Evolutionary conservation across 441 rosid species (phyloP).

Genomic region (Brassica hybrid): DNA sequence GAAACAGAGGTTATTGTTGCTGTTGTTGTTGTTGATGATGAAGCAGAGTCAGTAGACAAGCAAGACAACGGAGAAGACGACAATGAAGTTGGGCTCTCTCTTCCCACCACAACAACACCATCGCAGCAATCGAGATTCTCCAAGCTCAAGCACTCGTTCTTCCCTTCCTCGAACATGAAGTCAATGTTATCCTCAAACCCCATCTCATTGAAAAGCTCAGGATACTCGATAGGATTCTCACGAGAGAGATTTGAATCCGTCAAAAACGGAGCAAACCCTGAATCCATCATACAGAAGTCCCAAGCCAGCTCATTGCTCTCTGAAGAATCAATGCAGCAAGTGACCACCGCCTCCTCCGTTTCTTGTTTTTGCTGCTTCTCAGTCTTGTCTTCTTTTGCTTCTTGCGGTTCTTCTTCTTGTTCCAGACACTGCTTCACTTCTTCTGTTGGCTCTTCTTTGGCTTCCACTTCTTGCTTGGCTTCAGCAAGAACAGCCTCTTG

Average conservation of each 20-base stretch:
- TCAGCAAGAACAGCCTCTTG: constrained; percentile 39
- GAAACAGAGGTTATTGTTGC: constrained; percentile 52
- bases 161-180: constrained; percentile 58
- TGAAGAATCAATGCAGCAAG: constrained; percentile 48
- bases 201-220: constrained; percentile 59
- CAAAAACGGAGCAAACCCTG: constrained; percentile 47
- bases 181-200: constrained; percentile 93
- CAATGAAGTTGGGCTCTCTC: constrained; percentile 41
- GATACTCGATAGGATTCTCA: constrained; percentile 52
- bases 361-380: constrained; percentile 14
- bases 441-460: constrained; percentile 36
- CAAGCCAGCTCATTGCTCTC: constrained; percentile 58
- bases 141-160: constrained; percentile 32
- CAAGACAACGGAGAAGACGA: constrained; percentile 43
- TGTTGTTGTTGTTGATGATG: constrained; percentile 47
- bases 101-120: constrained; percentile 35
- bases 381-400: constrained; percentile 30
- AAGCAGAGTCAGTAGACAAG: constrained; percentile 48
- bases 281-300: constrained; percentile 69
- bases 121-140: constrained; percentile 41
- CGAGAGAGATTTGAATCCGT: constrained; percentile 41
- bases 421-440: constrained; percentile 29
- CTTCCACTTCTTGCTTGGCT: constrained; percentile 36
- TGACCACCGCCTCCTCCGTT: constrained; percentile 27
- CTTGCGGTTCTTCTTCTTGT: constrained; percentile 13